Base-by-base conservation (phyloP, 805 yeast species). In the Lipomyces sp. region DNA sequence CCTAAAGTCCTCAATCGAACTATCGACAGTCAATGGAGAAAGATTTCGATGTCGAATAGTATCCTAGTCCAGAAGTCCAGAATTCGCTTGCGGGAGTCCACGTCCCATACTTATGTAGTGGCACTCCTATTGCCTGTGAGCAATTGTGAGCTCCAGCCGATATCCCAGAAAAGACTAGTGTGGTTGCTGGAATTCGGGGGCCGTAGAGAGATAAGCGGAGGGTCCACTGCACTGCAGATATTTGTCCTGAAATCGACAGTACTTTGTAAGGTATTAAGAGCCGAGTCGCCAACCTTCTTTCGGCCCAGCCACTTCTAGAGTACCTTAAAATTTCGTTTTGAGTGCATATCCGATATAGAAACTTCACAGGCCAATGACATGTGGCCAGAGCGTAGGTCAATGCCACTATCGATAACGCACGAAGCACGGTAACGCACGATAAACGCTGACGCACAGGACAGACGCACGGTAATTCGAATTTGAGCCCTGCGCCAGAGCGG, bases 381-480 rank as follows among this genome's bases (percentile, higher is more conserved):
- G 33, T 51, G 54, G 54, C 54, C 54, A 51, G 54, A 51, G 54
- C 54, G 6, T 29, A 3, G 13, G 33, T 51, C 33, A 51, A 33
- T 18, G 54, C 54, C 13, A 13, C 18, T 24, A 24, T 24, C 24
- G 24, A 24, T 24, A 24, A 24, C 24, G 24, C 24, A 24, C 24
- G 24, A 24, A 24, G 24, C 24, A 24, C 24, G 24, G 24, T 24
- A 24, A 24, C 24, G 24, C 24, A 24, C 24, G 24, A 24, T 24
- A 24, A 24, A 24, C 1, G 24, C 24, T 24, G 24, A 24, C 24
- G 24, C 24, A 24, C 24, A 24, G 24, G 24, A 24, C 24, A 24
- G 24, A 24, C 24, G 24, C 24, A 18, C 53, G 29, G 45, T 39
- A 15, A 39, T 39, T 24, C 24, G 24, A 24, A 24, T 24, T 24